Evolutionary conservation across 495 filamentous ascomycete species (phyloP).

Genomic region (Penicillium diatomitis): DNA sequence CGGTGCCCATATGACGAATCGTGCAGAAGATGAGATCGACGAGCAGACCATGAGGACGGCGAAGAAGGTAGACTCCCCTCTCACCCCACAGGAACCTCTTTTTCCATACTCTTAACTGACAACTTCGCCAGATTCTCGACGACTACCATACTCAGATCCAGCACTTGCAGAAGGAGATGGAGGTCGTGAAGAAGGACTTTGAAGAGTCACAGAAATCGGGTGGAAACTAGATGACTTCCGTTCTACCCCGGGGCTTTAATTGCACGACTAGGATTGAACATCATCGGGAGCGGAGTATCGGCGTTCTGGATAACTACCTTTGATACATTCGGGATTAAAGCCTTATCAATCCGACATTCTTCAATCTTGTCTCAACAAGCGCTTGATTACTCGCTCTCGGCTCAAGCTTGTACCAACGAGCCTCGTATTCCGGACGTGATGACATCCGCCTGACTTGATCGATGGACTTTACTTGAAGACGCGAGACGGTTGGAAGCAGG

Average conservation of each 20-base stretch:
- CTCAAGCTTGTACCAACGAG: no score
- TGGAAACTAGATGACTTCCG: constrained; percentile 8
- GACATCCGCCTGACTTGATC: no score
- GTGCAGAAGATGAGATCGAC: constrained; percentile 50
- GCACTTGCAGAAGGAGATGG: constrained; percentile 75
- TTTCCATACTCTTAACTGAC: no score
- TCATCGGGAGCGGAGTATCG: constrained; percentile 16
- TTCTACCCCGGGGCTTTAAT: not conserved
- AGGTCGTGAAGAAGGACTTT: constrained; percentile 69
- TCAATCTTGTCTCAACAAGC: no score
- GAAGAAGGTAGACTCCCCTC: constrained; percentile 59
- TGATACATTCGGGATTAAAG: no score
- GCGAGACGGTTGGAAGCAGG: no score
- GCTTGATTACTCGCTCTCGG: no score
- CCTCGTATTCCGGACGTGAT: no score
- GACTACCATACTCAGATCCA: constrained; percentile 84
- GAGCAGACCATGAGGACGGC: constrained; percentile 72
- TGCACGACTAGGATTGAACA: not conserved
- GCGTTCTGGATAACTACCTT: constrained; percentile 13
- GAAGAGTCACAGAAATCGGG: constrained; percentile 58
- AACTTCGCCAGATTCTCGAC: constrained; percentile 59
- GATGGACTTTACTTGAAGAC: no score
- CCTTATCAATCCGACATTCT: no score
- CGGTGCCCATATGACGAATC: constrained; percentile 39
- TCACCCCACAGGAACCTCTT: not conserved